Conservation (phyloP, 2,329 filamentous ascomycete genomes). For the Fusarium siculi region DNA sequence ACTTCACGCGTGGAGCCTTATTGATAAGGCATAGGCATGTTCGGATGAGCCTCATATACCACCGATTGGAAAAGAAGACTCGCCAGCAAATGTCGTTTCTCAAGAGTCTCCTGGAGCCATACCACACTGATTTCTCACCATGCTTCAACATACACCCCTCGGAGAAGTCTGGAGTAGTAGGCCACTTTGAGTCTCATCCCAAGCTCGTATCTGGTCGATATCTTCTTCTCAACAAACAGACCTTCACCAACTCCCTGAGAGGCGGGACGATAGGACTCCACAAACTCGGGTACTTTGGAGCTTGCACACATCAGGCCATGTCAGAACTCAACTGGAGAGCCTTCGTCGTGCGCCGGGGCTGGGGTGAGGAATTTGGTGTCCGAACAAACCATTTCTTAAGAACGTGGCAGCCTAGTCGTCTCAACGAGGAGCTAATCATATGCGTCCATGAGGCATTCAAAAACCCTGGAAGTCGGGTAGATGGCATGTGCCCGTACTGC, state of each 20-base stretch:
- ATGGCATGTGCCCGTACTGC: not conserved
- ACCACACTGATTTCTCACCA: not conserved
- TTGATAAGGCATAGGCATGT: not conserved
- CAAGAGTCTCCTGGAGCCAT: not conserved
- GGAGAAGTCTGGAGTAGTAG: not conserved
- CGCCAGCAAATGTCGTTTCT: not conserved
- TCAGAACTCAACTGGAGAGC: fast-evolving
- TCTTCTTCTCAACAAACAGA: not conserved
- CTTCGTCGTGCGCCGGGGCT: not conserved
- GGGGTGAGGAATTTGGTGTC: not conserved
- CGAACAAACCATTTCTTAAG: no score
- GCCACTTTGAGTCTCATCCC: not conserved
- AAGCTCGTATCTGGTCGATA: conserved; percentile 9
- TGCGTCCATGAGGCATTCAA: not conserved
- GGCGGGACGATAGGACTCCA: not conserved
- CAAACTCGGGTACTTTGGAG: not conserved
- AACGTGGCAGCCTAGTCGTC: no score
- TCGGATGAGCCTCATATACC: conserved; percentile 7
- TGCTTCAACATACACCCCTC: fast-evolving
- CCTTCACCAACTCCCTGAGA: not conserved
- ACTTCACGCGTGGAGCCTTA: not conserved
- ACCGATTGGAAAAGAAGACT: not conserved
- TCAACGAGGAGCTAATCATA: not conserved
- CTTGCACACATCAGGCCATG: not conserved
- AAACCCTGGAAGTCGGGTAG: no score